Percentiles rank a stretch among this genome's conserved stretches.
phyloP scores from a whole-genome alignment of 306 rosid genomes.

The Hippophae rhamnoides region DNA sequence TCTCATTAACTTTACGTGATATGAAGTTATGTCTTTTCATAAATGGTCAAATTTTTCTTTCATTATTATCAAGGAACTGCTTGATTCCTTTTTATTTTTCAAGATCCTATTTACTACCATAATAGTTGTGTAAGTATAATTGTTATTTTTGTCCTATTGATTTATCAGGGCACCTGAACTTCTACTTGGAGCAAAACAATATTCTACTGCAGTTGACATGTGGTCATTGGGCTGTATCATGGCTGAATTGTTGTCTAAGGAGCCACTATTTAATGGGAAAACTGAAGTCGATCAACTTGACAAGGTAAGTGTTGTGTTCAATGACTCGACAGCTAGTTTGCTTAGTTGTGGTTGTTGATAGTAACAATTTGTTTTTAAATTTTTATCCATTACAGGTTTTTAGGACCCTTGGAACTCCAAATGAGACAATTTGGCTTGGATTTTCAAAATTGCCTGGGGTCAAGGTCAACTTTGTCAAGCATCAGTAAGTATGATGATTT shows the following conservation, averaged over 20 bases:
- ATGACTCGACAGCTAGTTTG: not conserved
- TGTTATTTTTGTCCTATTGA: constrained; percentile 14
- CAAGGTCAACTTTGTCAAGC: constrained; percentile 96
- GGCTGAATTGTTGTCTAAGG: constrained; percentile 94
- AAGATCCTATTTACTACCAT: not conserved
- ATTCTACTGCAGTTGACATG: constrained; percentile 94
- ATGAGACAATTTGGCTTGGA: constrained; percentile 94
- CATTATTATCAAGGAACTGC: not conserved
- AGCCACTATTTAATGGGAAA: constrained; percentile 86
- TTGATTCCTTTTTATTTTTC: no score
- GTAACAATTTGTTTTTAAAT: not conserved
- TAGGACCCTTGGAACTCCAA: constrained; percentile 88
- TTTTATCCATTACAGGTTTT: constrained; percentile 51
- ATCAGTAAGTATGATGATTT: constrained; percentile 67
- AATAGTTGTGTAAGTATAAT: not conserved
- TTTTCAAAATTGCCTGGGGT: constrained; percentile 95
- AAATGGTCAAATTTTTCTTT: no score
- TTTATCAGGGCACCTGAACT: constrained; percentile 91
- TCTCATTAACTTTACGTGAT: no score
- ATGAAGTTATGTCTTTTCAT: no score
- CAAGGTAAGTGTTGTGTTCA: constrained; percentile 43
- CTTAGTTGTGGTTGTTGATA: not conserved
- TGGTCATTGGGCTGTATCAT: constrained; percentile 99
- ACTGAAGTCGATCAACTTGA: constrained; percentile 95
- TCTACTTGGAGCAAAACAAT: constrained; percentile 72